Percentiles rank a stretch among this genome's conserved stretches.
Conservation (phyloP, 495 filamentous ascomycete species). For the Choiromyces venosus region DNA sequence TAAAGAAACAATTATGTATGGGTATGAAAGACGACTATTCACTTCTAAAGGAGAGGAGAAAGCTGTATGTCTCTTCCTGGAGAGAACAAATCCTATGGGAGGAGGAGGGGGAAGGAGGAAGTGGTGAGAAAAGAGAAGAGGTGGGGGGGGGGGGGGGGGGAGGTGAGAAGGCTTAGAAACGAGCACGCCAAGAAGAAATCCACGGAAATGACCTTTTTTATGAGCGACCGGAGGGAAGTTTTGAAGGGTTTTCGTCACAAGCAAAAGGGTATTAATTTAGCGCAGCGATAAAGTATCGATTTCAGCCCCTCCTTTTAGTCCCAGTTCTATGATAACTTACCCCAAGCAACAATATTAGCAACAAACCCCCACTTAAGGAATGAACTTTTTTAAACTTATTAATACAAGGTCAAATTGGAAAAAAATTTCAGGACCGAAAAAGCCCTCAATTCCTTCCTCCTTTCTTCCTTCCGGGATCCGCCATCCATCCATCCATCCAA, state of each 20-base stretch:
- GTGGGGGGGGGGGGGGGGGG: constrained; percentile 37
- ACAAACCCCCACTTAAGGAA: not conserved
- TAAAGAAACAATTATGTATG: constrained; percentile 3
- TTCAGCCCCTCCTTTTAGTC: not conserved
- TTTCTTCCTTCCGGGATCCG: not conserved
- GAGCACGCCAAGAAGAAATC: constrained; percentile 45
- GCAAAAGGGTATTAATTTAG: not conserved
- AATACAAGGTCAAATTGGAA: not conserved
- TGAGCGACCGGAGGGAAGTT: not conserved
- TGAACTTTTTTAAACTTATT: not conserved
- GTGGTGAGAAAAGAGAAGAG: constrained; percentile 24
- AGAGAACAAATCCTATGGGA: constrained; percentile 27
- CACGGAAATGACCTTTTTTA: not conserved
- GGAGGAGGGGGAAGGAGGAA: constrained; percentile 44
- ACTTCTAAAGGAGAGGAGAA: constrained; percentile 30
- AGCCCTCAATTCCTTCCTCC: not conserved
- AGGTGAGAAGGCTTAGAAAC: constrained; percentile 49
- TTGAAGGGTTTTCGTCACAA: not conserved
- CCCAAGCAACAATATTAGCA: not conserved
- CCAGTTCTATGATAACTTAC: too few relatives aligned
- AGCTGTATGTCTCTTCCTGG: constrained; percentile 14
- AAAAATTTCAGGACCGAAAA: not conserved
- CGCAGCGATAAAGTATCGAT: not conserved
- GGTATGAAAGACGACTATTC: constrained; percentile 19
- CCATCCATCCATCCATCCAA: constrained; percentile 35